phyloP scores from a whole-genome alignment of 768 basidiomycete genomes.

The Trametes meyenii region DNA sequence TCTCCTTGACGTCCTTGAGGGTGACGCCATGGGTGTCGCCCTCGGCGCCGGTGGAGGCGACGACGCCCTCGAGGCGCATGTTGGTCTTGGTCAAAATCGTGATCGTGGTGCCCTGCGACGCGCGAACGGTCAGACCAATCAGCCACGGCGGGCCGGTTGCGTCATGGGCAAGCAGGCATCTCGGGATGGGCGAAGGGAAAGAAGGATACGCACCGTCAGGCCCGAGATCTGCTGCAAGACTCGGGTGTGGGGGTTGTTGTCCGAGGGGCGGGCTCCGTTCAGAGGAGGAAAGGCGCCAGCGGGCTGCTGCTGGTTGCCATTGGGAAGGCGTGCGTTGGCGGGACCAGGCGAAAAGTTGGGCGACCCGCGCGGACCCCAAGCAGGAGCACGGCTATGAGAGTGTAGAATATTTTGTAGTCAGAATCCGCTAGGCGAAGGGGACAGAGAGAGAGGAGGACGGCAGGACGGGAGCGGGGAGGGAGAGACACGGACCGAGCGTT shows the following conservation, averaged over 20 bases:
- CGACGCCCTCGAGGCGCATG: constrained; percentile 74
- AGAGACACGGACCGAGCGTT: constrained; percentile 42
- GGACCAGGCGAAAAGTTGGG: constrained; percentile 66
- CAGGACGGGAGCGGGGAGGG: constrained; percentile 7
- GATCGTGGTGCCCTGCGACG: constrained; percentile 70
- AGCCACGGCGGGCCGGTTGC: constrained; percentile 4
- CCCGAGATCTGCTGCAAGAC: constrained; percentile 67
- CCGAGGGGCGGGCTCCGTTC: constrained; percentile 46
- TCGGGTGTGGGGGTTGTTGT: constrained; percentile 57
- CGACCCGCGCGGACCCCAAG: constrained; percentile 74
- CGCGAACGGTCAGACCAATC: constrained; percentile 15
- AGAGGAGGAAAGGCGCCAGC: constrained; percentile 33
- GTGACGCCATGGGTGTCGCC: constrained; percentile 73
- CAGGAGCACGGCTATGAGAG: constrained; percentile 43
- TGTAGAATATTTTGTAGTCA: background rate
- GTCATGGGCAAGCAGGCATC: constrained; percentile 21
- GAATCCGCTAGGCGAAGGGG: background rate
- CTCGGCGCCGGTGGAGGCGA: constrained; percentile 61
- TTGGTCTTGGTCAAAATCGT: constrained; percentile 73
- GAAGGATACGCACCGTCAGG: constrained; percentile 59
- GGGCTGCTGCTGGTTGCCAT: constrained; percentile 37
- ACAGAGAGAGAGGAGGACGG: constrained; percentile 9
- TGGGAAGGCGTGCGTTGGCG: constrained; percentile 46
- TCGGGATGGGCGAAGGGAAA: constrained; percentile 13
- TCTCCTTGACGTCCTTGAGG: constrained; percentile 77